phyloP scores from a whole-genome alignment of 768 basidiomycete genomes.

The Coprinopsis marcescibilis region DNA sequence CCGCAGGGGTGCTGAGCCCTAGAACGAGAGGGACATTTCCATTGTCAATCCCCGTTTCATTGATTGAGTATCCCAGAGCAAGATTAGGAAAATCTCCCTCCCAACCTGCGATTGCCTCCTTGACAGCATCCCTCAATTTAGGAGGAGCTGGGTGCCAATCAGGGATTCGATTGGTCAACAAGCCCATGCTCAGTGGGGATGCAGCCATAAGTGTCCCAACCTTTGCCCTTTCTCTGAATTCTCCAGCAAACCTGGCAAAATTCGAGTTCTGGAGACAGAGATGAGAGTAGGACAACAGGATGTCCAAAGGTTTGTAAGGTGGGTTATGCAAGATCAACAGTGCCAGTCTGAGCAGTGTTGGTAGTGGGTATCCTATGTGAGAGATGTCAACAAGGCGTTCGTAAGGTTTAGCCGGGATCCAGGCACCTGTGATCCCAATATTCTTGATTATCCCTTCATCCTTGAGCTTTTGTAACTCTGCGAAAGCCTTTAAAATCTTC shows the following conservation, averaged over 20 bases:
- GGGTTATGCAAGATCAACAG: slow-evolving; percentile 63
- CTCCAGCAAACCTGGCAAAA: slow-evolving; percentile 47
- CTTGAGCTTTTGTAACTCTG: slow-evolving; percentile 61
- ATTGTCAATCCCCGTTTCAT: slow-evolving; percentile 34
- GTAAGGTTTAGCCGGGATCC: slow-evolving; percentile 8
- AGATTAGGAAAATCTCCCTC: slow-evolving; percentile 50
- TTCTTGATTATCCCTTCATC: slow-evolving; percentile 65
- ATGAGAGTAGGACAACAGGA: slow-evolving; percentile 78
- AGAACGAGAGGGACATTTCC: slow-evolving; percentile 57
- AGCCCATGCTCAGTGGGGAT: slow-evolving; percentile 82
- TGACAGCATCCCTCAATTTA: slow-evolving; percentile 37
- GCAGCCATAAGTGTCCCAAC: slow-evolving; percentile 69
- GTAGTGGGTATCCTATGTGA: slow-evolving; percentile 66
- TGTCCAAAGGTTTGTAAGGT: slow-evolving; percentile 69
- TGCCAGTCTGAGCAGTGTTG: slow-evolving; percentile 78
- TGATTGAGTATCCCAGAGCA: slow-evolving; percentile 69
- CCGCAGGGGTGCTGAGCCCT: slow-evolving; percentile 62
- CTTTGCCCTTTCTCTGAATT: slow-evolving; percentile 55
- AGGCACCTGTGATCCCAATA: slow-evolving; percentile 79
- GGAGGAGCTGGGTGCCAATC: slow-evolving; percentile 75
- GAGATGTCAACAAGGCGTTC: neutral
- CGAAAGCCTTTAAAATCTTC: slow-evolving; percentile 60
- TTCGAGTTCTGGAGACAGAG: slow-evolving; percentile 69
- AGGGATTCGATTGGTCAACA: slow-evolving; percentile 54
- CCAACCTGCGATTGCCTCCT: slow-evolving; percentile 34